A percentile compares a stretch with the other conserved stretches of the same genome.
Evolutionary conservation across 2,329 filamentous ascomycete genomes (phyloP).

Genomic region (Colletotrichum sublineola): DNA sequence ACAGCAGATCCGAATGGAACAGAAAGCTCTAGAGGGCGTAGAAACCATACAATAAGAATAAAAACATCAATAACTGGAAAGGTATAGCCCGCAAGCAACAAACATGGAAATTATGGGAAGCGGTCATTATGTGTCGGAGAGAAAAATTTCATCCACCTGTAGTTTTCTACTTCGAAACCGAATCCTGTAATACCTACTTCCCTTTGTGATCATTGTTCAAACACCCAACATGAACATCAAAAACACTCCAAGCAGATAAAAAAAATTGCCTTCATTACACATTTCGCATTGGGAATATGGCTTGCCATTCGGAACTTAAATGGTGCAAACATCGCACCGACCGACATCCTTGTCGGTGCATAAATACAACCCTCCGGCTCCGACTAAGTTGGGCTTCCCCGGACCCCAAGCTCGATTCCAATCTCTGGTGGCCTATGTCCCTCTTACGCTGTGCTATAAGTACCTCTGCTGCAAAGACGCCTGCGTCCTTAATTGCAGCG

Average conservation of each 20-base stretch:
- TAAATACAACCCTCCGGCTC: background rate
- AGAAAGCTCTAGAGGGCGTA: conserved; percentile 45
- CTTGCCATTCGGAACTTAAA: background rate
- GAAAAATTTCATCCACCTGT: too few species aligned
- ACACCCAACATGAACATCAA: background rate
- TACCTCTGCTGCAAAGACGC: too few species aligned
- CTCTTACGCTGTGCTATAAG: too few species aligned
- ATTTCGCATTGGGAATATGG: background rate
- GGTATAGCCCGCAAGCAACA: background rate
- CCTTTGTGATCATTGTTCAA: background rate
- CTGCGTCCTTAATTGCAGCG: too few species aligned
- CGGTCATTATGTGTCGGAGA: background rate
- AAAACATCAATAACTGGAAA: background rate
- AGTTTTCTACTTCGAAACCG: background rate
- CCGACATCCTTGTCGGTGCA: background rate
- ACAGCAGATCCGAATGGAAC: conserved; percentile 50
- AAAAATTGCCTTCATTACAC: background rate
- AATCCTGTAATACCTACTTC: background rate
- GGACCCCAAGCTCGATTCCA: too few species aligned
- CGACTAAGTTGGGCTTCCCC: too few species aligned
- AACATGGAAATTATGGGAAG: background rate
- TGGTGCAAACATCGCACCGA: background rate
- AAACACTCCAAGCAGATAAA: background rate
- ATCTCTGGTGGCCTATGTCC: too few species aligned
- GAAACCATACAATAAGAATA: conserved; percentile 25